Conservation (phyloP, 1,139 yeast species). For the Debaryomycetaceae sp. region DNA sequence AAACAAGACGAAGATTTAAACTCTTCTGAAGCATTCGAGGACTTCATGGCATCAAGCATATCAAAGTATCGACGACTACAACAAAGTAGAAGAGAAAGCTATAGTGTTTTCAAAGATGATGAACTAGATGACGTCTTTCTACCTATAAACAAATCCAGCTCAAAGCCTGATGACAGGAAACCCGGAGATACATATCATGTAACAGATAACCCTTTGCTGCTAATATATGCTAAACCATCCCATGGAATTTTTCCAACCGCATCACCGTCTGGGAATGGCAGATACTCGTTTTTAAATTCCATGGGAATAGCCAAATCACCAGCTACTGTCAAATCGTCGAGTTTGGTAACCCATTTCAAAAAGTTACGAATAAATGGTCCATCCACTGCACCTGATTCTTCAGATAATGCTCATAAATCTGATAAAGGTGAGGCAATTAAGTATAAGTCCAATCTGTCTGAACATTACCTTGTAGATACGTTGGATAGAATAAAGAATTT, state of each 20-base stretch:
- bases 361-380: slow-evolving; percentile 43
- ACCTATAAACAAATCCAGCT: background rate
- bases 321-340: slow-evolving; percentile 37
- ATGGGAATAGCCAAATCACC: slow-evolving; percentile 26
- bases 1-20: slow-evolving; percentile 12
- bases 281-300: slow-evolving; percentile 1
- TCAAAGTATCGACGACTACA: slow-evolving; percentile 31
- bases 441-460: background rate
- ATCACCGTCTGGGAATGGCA: background rate
- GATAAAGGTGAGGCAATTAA: background rate
- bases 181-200: slow-evolving; percentile 2
- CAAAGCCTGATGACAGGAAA: background rate
- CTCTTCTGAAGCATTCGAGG: slow-evolving; percentile 30
- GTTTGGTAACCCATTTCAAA: slow-evolving; percentile 40
- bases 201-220: slow-evolving; percentile 20
- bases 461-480: background rate
- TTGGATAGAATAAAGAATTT: slow-evolving; percentile 4
- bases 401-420: background rate
- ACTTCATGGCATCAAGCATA: slow-evolving; percentile 33
- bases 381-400: slow-evolving; percentile 29
- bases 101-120: background rate
- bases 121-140: background rate
- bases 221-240: slow-evolving; percentile 11
- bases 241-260: slow-evolving; percentile 5
- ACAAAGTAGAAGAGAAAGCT: slow-evolving; percentile 2